A percentile compares a stretch with the other conserved stretches of the same genome.
Conservation (phyloP, 2,329 filamentous ascomycete species). For the Onygena corvina region DNA sequence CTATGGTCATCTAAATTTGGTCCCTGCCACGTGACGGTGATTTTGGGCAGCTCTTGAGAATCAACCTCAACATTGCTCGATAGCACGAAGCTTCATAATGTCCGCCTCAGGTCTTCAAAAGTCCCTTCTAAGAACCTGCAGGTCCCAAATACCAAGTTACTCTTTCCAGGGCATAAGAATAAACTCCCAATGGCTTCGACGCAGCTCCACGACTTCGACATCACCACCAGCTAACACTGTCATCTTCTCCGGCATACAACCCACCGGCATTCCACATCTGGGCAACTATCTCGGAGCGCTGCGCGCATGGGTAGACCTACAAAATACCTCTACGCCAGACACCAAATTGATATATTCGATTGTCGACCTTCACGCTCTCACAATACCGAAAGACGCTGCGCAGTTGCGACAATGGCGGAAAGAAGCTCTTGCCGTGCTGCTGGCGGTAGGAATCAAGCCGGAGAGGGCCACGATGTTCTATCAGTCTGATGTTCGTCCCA, state of each 20-base stretch:
- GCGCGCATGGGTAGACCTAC: constrained; percentile 70
- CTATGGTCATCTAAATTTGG: neutral
- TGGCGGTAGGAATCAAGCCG: constrained; percentile 75
- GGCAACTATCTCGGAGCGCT: constrained; percentile 93
- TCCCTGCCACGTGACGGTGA: neutral
- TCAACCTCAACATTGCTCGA: neutral
- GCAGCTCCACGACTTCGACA: constrained; percentile 9
- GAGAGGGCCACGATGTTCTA: constrained; percentile 67
- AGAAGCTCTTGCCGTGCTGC: constrained; percentile 64
- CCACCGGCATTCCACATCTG: constrained; percentile 83
- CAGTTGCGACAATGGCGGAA: constrained; percentile 53
- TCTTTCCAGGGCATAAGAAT: neutral
- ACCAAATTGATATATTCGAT: constrained; percentile 69
- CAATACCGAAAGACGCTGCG: constrained; percentile 54
- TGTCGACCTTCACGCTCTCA: constrained; percentile 90
- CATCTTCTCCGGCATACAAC: constrained; percentile 94
- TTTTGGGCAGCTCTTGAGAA: neutral
- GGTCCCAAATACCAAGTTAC: neutral
- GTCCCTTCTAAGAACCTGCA: neutral
- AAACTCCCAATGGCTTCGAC: constrained; percentile 12
- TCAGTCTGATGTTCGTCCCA: constrained; percentile 55
- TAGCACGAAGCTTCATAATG: neutral
- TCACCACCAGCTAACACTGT: constrained; percentile 28
- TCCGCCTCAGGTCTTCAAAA: neutral
- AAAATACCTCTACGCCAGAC: constrained; percentile 42